Conservation (phyloP, 2,329 filamentous ascomycete species). For the Fusarium illudens region DNA sequence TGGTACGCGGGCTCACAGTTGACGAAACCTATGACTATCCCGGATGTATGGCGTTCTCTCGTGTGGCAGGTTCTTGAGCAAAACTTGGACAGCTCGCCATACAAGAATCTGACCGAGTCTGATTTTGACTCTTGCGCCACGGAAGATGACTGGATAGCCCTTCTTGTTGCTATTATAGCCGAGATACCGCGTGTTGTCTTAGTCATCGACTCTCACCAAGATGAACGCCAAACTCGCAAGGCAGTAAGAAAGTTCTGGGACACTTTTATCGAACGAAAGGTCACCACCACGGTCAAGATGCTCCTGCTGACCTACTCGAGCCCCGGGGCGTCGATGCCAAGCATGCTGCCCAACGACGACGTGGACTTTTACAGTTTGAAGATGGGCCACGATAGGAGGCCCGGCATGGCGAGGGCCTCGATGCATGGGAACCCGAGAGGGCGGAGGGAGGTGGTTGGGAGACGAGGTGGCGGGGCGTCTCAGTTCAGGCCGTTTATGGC, state of each 20-base stretch:
- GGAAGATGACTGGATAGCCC: constrained; percentile 3
- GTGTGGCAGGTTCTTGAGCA: constrained; percentile 10
- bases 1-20: constrained; percentile 9
- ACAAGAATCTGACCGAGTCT: background rate
- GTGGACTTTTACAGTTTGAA: background rate
- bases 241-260: constrained; percentile 7
- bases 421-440: constrained; percentile 5
- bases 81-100: background rate
- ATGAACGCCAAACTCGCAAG: background rate
- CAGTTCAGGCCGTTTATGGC: constrained; percentile 15
- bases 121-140: constrained; percentile 8
- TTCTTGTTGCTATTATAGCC: constrained; percentile 3
- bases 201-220: constrained; percentile 8
- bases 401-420: constrained; percentile 3
- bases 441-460: background rate
- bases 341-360: constrained; percentile 1
- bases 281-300: constrained; percentile 8
- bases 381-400: constrained; percentile 5
- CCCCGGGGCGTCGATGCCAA: constrained; percentile 1
- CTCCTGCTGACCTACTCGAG: constrained; percentile 12
- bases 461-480: constrained; percentile 14
- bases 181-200: constrained; percentile 1
- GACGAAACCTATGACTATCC: background rate
- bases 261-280: background rate
- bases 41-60: constrained; percentile 1